phyloP scores from a whole-genome alignment of 2,329 filamentous ascomycete genomes.

The Penicillium occitanis region DNA sequence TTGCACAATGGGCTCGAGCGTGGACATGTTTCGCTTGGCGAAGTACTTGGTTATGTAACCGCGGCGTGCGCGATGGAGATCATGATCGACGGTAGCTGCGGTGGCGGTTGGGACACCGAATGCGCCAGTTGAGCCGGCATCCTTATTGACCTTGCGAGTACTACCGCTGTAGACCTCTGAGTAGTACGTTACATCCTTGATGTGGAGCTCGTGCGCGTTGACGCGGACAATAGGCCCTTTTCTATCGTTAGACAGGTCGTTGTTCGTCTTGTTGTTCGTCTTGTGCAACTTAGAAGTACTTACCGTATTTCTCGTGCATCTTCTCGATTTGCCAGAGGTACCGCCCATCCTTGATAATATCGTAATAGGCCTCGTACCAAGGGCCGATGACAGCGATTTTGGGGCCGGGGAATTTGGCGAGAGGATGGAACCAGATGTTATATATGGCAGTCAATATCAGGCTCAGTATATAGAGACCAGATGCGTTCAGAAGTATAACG shows the following conservation, averaged over 20 bases:
- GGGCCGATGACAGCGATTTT: conserved; percentile 33
- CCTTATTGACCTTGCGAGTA: background rate
- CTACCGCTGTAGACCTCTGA: background rate
- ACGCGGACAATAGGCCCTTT: conserved; percentile 32
- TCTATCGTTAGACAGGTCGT: conserved; percentile 22
- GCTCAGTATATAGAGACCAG: background rate
- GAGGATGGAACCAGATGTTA: conserved; percentile 33
- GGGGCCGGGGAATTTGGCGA: conserved; percentile 33
- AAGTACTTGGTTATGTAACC: conserved; percentile 25
- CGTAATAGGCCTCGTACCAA: conserved; percentile 40
- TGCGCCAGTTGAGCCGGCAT: background rate
- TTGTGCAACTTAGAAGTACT: background rate
- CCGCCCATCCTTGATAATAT: conserved; percentile 33
- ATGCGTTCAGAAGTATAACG: background rate
- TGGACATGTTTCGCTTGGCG: conserved; percentile 25
- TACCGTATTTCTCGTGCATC: conserved; percentile 39
- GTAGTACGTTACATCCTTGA: background rate
- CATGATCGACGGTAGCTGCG: background rate
- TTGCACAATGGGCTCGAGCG: conserved; percentile 6
- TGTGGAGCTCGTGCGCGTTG: conserved; percentile 32
- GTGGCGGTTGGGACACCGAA: background rate
- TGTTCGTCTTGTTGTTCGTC: background rate
- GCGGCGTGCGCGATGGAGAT: conserved; percentile 24
- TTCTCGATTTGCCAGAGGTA: conserved; percentile 37
- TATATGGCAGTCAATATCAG: conserved; percentile 13